A percentile compares a stretch with the other conserved stretches of the same genome.
These are phyloP conservation scores for Ulota crispa DNA, from an alignment of 225 moss, liverwort and hornwort genomes.

Conservation along the genomic window DNA sequence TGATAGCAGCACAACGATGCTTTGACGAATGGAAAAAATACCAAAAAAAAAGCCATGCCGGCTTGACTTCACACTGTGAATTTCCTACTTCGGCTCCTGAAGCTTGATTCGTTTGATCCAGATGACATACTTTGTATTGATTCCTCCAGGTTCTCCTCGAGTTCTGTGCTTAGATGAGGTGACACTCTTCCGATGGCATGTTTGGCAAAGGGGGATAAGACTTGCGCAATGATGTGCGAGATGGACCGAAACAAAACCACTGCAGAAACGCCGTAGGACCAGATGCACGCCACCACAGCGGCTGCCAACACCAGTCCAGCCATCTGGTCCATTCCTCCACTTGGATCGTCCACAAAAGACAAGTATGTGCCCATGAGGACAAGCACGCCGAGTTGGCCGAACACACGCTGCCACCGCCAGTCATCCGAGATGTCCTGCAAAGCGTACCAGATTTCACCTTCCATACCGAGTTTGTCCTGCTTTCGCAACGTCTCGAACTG, in stretches of 20 bases:
- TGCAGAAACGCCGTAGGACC: constrained; percentile 32
- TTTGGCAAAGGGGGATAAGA: constrained; percentile 21
- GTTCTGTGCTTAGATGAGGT: not conserved
- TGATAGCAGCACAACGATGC: not conserved
- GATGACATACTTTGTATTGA: not conserved
- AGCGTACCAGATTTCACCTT: constrained; percentile 24
- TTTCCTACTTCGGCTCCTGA: not conserved
- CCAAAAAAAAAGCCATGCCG: not conserved
- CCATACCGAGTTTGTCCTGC: not conserved
- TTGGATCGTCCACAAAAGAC: constrained; percentile 29
- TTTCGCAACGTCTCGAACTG: not conserved
- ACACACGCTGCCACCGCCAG: constrained; percentile 59
- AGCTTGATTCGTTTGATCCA: not conserved
- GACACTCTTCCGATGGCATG: constrained; percentile 17
- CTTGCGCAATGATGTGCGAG: constrained; percentile 27
- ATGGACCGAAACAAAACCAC: constrained; percentile 31
- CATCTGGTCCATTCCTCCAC: constrained; percentile 31
- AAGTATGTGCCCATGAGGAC: constrained; percentile 44
- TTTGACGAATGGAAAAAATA: not conserved
- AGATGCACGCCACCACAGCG: constrained; percentile 38
- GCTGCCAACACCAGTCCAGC: constrained; percentile 45
- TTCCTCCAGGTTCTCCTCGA: not conserved
- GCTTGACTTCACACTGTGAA: not conserved
- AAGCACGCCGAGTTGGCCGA: constrained; percentile 40
- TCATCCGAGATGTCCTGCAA: constrained; percentile 36